Evolutionary conservation across 352 stramenopile species (phyloP), one percentile per base, ranked within the genome.

Genomic region (Ophiocytium majus): DNA sequence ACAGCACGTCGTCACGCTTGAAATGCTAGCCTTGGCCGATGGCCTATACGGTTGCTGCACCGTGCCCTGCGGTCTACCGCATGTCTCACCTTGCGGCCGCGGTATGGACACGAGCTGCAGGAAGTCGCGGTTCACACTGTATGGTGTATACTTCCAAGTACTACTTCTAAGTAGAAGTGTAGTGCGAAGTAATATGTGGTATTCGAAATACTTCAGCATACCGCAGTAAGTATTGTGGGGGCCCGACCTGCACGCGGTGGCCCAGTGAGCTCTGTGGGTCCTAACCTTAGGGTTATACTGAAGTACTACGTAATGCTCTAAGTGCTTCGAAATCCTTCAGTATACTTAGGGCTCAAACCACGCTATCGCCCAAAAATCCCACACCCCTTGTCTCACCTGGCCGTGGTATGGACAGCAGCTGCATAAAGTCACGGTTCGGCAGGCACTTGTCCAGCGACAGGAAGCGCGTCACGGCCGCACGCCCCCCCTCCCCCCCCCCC

Each of bases 391-490:
- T 23, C 37, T 49, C 76, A 5, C 76, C 37, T 50, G 83, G 85
- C 19, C 85, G n/a, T 23, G 78, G 76, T 23, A 89, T 31, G 63
- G 76, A 80, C 36, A 89, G 19, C 43, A 89, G 79, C 76, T 89
- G 85, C 50, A 89, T 33, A 63, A 89, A 89, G 17, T 89, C 85
- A 57, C 85, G 78, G 63, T 89, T n/a, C 1, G 86, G 97, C 0
- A 99, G 91, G 84, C 96, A 99, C 90, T 99, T 99, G 92, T 99
- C 98, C n/a, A 99, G 91, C 34, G 97, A 96, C n/a, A 99, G 86
- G 90, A 99, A 99, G 50, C 93, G 93, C 34, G 97, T 99, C n/a
- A n/a, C n/a, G n/a, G n/a, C n/a, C 85, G 93, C 91, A 33, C 81
- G 14, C 10, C n/a, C 31, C 49, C 50, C 49, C 50, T 35, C 28